Evolutionary conservation across 305 asterid genomes (phyloP), one percentile per base, ranked within the genome.

Genomic region (Fraxinus sp.): DNA sequence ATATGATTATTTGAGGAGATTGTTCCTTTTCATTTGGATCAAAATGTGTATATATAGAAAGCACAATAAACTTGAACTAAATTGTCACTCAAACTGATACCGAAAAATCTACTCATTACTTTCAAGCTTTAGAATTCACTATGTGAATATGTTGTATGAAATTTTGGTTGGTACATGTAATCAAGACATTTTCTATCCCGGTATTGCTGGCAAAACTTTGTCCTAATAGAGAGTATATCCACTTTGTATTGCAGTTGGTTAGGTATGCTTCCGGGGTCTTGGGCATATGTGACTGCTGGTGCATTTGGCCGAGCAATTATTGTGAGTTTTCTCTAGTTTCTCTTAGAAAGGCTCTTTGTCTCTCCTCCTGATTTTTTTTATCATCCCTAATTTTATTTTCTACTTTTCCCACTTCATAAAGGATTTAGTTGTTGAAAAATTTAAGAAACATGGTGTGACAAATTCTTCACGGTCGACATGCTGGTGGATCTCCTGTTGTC

Each of bases 241-340:
- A 49, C 80, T 22, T 73, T 81, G 74, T 36, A 70, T 18, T 83
- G 90, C 94, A 95, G 99, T 86, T 95, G 99, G 98, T 84, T 95
- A 74, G 99, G 99, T 76, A 94, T 94, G 98, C 98, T 95, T 84
- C 98, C 99, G 0, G 99, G 99, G 79, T 59, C 97, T 62, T 95
- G 99, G 99, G 99, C 98, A 4, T 95, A 95, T 73, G 99, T 95
- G 86, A 95, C 94, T 77, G 99, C 99, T 5, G 99, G 97, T 59
- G 99, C 98, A 83, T 94, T 94, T 84, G 97, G 98, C 77, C 94
- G 99, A 70, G 97, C 97, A 81, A 86, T 95, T 80, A 90, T 95
- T 81, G 99, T 95, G 88, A 94, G 99, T 91, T 81, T 62, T 62
- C 36, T 4, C 71, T 78, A 55, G 22, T 84, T 77, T 39, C 82